Conservation (phyloP, 306 rosid genomes). For the Vicia faba region DNA sequence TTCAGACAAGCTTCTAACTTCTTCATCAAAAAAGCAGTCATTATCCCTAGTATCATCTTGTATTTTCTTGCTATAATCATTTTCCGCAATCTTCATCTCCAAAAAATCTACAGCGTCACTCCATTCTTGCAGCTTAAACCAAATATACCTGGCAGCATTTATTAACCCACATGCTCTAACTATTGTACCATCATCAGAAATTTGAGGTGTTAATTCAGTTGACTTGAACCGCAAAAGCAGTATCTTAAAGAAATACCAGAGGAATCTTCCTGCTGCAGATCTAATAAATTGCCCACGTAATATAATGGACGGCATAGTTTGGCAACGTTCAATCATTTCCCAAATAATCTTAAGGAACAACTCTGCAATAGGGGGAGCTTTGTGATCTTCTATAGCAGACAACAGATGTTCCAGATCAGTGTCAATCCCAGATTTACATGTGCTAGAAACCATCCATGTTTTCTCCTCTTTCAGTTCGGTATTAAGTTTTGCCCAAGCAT, state of each 20-base stretch:
- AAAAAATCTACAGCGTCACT: constrained; percentile 61
- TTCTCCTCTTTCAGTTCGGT: constrained; percentile 58
- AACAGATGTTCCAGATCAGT: constrained; percentile 40
- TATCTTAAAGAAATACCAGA: constrained; percentile 71
- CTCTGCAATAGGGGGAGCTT: constrained; percentile 65
- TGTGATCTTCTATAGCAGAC: constrained; percentile 56
- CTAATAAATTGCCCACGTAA: constrained; percentile 53
- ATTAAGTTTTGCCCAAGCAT: constrained; percentile 65
- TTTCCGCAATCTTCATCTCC: constrained; percentile 74
- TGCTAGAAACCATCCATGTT: constrained; percentile 49
- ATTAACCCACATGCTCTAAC: constrained; percentile 51
- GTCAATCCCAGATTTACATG: constrained; percentile 38
- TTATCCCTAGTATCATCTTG: constrained; percentile 33
- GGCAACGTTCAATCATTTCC: constrained; percentile 67
- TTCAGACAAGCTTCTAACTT: constrained; percentile 65
- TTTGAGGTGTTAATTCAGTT: constrained; percentile 45
- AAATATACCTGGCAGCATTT: constrained; percentile 66
- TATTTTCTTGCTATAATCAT: constrained; percentile 40
- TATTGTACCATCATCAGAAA: constrained; percentile 45
- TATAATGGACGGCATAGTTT: constrained; percentile 56
- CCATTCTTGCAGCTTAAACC: constrained; percentile 66
- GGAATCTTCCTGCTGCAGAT: constrained; percentile 64
- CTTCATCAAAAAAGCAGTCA: constrained; percentile 59
- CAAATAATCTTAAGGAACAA: constrained; percentile 57
- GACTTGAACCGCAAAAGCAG: constrained; percentile 56